Conservation (phyloP, 2,329 filamentous ascomycete species). For the Scytalidium lignicola region DNA sequence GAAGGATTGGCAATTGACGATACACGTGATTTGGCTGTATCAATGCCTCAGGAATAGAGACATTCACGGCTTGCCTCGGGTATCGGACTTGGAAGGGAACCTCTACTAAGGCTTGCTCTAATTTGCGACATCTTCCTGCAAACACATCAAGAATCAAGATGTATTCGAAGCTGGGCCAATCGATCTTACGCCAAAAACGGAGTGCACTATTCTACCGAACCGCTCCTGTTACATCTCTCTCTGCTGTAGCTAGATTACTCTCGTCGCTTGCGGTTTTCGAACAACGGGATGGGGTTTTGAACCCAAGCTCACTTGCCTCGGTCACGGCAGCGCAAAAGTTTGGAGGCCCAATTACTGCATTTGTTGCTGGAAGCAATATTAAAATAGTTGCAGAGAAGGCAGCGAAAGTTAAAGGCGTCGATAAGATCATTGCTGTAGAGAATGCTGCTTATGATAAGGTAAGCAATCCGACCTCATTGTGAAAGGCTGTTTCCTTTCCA, state of each 20-base stretch:
- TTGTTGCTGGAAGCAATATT: constrained; percentile 76
- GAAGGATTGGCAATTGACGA: not conserved
- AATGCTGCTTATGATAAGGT: constrained; percentile 92
- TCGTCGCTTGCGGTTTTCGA: constrained; percentile 90
- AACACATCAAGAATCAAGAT: constrained; percentile 15
- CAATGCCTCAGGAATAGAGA: not conserved
- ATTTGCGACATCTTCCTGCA: not conserved
- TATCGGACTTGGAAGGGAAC: not conserved
- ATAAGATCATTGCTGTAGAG: constrained; percentile 86
- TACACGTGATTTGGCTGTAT: not conserved
- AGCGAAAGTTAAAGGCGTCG: constrained; percentile 82
- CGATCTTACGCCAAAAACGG: constrained; percentile 25
- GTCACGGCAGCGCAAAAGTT: constrained; percentile 83
- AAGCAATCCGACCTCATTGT: constrained; percentile 8
- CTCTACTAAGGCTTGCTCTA: not conserved
- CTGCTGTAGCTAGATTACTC: constrained; percentile 62
- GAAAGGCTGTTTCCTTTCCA: not conserved
- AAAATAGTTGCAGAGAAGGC: constrained; percentile 75
- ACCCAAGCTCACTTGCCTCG: constrained; percentile 74
- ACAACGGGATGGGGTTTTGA: constrained; percentile 85
- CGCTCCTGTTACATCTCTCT: constrained; percentile 34
- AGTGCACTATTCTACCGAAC: constrained; percentile 36
- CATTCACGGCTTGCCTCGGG: not conserved
- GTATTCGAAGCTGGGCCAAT: constrained; percentile 24
- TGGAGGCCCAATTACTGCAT: constrained; percentile 78